These are phyloP conservation scores for Spirogloea muscicola DNA, from an alignment of 139 green algal genomes.

Conservation along the genomic window DNA sequence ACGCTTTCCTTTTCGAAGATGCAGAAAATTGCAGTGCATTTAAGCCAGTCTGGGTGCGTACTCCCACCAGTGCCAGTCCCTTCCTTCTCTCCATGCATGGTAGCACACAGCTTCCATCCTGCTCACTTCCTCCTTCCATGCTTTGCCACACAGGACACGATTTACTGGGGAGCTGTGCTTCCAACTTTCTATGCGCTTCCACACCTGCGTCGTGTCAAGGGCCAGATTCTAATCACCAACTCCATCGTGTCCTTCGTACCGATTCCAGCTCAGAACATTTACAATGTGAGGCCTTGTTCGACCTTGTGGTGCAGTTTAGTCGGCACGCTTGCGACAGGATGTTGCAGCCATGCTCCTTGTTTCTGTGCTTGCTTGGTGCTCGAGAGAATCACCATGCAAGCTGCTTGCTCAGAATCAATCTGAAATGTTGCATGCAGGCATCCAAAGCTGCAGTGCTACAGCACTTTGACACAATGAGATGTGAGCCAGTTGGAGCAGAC, in stretches of 20 bases:
- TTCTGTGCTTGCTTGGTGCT: no score
- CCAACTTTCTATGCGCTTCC: constrained; percentile 42
- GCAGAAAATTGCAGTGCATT: constrained; percentile 1
- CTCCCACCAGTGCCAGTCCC: no score
- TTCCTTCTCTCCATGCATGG: no score
- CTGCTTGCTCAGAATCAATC: no score
- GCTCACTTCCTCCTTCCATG: no score
- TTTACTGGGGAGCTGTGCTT: constrained; percentile 34
- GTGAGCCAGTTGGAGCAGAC: constrained; percentile 16
- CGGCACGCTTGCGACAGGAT: no score
- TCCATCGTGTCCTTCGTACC: constrained; percentile 39
- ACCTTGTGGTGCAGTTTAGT: no score
- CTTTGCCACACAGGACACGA: constrained; percentile 19
- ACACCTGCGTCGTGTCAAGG: constrained; percentile 20
- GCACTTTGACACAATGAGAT: constrained; percentile 38
- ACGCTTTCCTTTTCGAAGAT: constrained; percentile 29
- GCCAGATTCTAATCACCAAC: constrained; percentile 32
- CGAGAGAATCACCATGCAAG: no score
- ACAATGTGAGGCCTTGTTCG: constrained; percentile 41
- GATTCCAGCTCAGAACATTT: constrained; percentile 24
- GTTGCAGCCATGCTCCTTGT: no score
- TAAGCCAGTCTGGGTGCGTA: constrained; percentile 3
- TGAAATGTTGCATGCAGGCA: constrained; percentile 9
- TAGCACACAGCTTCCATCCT: no score
- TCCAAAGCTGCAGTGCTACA: constrained; percentile 32